Conservation (phyloP, 352 stramenopile species). For the Elongisporangium undulatum region DNA sequence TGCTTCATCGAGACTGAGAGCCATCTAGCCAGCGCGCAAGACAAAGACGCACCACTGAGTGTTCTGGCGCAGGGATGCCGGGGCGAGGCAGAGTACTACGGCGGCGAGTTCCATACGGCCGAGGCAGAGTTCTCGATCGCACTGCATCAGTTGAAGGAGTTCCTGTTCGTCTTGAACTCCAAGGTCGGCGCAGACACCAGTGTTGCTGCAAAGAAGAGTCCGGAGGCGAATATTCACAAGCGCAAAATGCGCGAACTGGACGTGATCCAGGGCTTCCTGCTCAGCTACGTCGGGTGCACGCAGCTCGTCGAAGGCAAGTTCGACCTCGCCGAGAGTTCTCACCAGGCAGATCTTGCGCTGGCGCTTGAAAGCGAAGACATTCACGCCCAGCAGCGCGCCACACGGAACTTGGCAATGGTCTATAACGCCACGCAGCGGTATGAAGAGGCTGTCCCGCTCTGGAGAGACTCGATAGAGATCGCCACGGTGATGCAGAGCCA, state of each 20-base stretch:
- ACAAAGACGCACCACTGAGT: conserved; percentile 16
- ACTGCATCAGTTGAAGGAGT: conserved; percentile 20
- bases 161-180: conserved; percentile 3
- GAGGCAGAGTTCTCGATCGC: conserved; percentile 33
- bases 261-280: conserved; percentile 37
- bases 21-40: conserved; percentile 9
- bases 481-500: conserved; percentile 33
- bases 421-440: conserved; percentile 40
- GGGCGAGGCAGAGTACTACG: conserved; percentile 35
- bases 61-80: conserved; percentile 22
- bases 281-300: conserved; percentile 41
- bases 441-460: conserved; percentile 41
- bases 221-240: background rate
- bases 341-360: conserved; percentile 46
- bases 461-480: conserved; percentile 47
- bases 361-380: conserved; percentile 50
- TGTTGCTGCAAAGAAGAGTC: background rate
- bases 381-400: conserved; percentile 38
- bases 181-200: background rate
- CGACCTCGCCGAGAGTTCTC: conserved; percentile 24
- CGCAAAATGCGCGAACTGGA: conserved; percentile 21
- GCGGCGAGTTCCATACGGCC: conserved; percentile 33
- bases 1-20: conserved; percentile 28
- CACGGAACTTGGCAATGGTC: conserved; percentile 48
- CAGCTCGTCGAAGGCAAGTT: conserved; percentile 44